Percentiles rank a stretch among this genome's conserved stretches.
Conservation (phyloP, 2,329 filamentous ascomycete species). For the Xylariales sp. region DNA sequence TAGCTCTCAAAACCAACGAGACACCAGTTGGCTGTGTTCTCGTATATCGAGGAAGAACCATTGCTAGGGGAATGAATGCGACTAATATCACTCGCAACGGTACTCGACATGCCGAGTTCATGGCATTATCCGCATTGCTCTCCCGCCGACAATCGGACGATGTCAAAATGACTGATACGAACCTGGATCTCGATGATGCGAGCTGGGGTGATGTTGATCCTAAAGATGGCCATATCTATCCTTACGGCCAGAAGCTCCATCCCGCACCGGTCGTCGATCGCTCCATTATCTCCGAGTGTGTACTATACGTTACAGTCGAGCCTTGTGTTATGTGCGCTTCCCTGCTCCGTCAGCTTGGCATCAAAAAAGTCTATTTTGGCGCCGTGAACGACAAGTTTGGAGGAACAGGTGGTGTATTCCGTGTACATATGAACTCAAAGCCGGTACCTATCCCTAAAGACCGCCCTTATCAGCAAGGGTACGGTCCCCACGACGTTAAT, state of each 20-base stretch:
- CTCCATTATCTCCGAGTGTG: slow-evolving; percentile 75
- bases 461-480: slow-evolving; percentile 49
- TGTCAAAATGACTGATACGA: slow-evolving; percentile 39
- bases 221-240: slow-evolving; percentile 66
- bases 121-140: slow-evolving; percentile 75
- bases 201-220: slow-evolving; percentile 65
- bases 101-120: slow-evolving; percentile 94
- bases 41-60: slow-evolving; percentile 80
- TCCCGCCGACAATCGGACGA: slow-evolving; percentile 54
- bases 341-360: slow-evolving; percentile 85
- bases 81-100: slow-evolving; percentile 92
- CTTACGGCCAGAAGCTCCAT: slow-evolving; percentile 70
- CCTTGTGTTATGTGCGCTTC: slow-evolving; percentile 99
- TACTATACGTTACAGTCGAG: slow-evolving; percentile 96
- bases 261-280: slow-evolving; percentile 69
- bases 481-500: slow-evolving; percentile 46
- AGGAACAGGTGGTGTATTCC: slow-evolving; percentile 92
- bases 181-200: slow-evolving; percentile 53
- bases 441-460: slow-evolving; percentile 48
- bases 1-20: slow-evolving; percentile 86
- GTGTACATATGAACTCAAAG: slow-evolving; percentile 76
- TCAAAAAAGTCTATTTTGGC: slow-evolving; percentile 93
- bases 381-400: slow-evolving; percentile 97
- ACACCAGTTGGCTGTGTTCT: slow-evolving; percentile 97
- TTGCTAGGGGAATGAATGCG: slow-evolving; percentile 95